Evolutionary conservation across 2,329 filamentous ascomycete genomes (phyloP).

Genomic region (Colletotrichum lupini): DNA sequence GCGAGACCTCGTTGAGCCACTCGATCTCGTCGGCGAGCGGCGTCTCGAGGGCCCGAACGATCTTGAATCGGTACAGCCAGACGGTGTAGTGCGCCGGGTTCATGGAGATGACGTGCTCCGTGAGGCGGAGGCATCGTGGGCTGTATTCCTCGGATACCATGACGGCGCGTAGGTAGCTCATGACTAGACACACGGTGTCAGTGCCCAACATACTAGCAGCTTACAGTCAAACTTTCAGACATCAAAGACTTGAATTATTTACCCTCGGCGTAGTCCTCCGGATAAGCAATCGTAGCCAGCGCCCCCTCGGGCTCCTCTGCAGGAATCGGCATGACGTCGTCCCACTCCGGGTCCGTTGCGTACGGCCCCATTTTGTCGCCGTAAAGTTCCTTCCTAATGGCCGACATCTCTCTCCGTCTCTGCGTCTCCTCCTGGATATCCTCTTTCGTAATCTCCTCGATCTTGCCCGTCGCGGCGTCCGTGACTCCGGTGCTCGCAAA

Average conservation of each 20-base stretch:
- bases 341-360: constrained; percentile 79
- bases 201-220: background rate
- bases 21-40: constrained; percentile 77
- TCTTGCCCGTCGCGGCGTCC: constrained; percentile 33
- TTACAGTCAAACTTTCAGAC: background rate
- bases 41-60: constrained; percentile 74
- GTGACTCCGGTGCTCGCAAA: constrained; percentile 39
- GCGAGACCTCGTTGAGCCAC: constrained; percentile 88
- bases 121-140: constrained; percentile 81
- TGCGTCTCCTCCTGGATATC: constrained; percentile 59
- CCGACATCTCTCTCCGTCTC: constrained; percentile 62
- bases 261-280: constrained; percentile 87
- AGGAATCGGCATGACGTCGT: constrained; percentile 84
- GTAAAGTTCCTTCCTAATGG: constrained; percentile 63
- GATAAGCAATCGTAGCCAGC: constrained; percentile 92
- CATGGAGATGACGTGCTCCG: constrained; percentile 88
- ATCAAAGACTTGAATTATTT: constrained; percentile 40
- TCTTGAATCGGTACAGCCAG: constrained; percentile 93
- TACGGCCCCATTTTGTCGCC: constrained; percentile 64
- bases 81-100: constrained; percentile 99
- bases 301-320: constrained; percentile 86
- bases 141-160: constrained; percentile 92
- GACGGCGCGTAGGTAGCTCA: constrained; percentile 91
- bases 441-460: constrained; percentile 45
- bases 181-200: constrained; percentile 62